Conservation (phyloP, 768 basidiomycete genomes). For the Porpolomopsis calyptriformis region DNA sequence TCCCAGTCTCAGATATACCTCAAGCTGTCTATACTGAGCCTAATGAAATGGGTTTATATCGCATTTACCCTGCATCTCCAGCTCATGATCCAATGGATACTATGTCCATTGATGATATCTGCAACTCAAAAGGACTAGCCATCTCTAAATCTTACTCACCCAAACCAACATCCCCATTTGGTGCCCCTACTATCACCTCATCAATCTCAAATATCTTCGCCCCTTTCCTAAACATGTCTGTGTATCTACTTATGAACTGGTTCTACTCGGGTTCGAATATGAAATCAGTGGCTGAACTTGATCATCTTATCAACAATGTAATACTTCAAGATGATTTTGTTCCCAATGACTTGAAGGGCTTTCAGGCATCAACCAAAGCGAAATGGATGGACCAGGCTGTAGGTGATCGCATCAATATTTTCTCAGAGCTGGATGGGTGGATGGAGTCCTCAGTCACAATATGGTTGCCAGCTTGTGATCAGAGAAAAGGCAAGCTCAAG, state of each 20-base stretch:
- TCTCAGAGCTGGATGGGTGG: slow-evolving; percentile 14
- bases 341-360: slow-evolving; percentile 9
- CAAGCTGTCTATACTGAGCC: slow-evolving; percentile 8
- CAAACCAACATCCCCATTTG: slow-evolving; percentile 5
- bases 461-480: slow-evolving; percentile 13
- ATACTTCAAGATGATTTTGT: slow-evolving; percentile 17
- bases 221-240: slow-evolving; percentile 16
- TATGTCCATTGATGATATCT: slow-evolving; percentile 10
- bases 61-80: slow-evolving; percentile 16
- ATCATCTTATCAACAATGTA: slow-evolving; percentile 18
- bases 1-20: slow-evolving; percentile 11
- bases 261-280: slow-evolving; percentile 16
- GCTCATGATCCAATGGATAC: slow-evolving; percentile 17
- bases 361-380: slow-evolving; percentile 14
- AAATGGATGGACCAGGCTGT: slow-evolving; percentile 5
- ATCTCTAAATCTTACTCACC: slow-evolving; percentile 6
- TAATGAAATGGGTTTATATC: slow-evolving; percentile 15
- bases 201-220: slow-evolving; percentile 2
- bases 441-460: slow-evolving; percentile 17
- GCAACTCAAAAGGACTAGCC: slow-evolving; percentile 12
- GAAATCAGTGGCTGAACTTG: slow-evolving; percentile 20
- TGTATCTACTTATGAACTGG: slow-evolving; percentile 22
- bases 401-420: slow-evolving; percentile 2
- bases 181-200: background rate
- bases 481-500: slow-evolving; percentile 8